Percentiles rank a stretch among this genome's conserved stretches.
Evolutionary conservation across 257 asterid species (phyloP).

Genomic region (Osmanthus fragrans): DNA sequence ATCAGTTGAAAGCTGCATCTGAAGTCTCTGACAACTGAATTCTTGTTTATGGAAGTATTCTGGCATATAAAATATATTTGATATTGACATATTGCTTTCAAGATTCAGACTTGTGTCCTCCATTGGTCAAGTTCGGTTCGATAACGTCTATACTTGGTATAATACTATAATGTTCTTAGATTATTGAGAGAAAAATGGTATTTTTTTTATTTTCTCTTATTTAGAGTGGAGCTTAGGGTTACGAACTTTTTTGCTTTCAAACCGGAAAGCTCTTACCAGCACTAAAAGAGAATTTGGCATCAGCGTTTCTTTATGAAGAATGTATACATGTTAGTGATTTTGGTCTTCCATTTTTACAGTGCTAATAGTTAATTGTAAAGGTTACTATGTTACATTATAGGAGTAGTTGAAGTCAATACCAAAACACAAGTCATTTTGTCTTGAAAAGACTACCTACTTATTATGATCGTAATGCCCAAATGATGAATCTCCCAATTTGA

Average conservation of each 20-base stretch:
- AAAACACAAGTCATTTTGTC: background rate
- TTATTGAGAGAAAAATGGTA: background rate
- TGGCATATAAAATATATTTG: background rate
- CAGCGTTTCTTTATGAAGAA: no score
- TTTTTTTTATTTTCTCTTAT: no score
- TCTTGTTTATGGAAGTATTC: background rate
- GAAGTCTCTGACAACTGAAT: background rate
- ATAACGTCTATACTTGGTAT: no score
- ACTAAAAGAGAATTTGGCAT: no score
- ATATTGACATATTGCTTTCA: background rate
- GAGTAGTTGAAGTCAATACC: background rate
- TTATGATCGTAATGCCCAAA: no score
- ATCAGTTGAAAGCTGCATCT: background rate
- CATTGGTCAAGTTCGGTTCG: background rate
- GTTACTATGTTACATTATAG: background rate
- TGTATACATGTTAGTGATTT: no score
- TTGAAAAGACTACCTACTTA: background rate
- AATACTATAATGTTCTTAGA: no score
- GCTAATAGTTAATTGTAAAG: no score
- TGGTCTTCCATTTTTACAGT: no score
- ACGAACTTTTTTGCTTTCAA: background rate
- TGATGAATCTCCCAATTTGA: background rate
- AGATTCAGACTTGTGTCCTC: background rate
- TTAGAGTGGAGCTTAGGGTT: background rate
- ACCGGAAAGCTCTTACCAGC: no score